Percentiles rank a stretch among this genome's conserved stretches.
These are phyloP conservation scores for Penicillium sp. DNA, from an alignment of 2,329 filamentous ascomycete genomes.

Conservation along the genomic window DNA sequence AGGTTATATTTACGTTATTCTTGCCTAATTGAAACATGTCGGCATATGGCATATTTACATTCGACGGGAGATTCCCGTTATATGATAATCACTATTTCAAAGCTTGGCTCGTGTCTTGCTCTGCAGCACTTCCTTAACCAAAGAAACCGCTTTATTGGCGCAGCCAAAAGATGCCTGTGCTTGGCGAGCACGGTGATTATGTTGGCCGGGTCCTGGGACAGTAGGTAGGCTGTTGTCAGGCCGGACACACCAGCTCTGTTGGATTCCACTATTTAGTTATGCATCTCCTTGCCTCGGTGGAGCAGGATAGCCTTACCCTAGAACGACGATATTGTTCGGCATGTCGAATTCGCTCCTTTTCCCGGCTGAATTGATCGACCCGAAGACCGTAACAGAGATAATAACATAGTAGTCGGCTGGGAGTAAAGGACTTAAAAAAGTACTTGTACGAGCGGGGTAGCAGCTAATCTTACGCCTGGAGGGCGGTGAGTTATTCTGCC, in stretches of 20 bases:
- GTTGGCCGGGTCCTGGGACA: slow-evolving; percentile 54
- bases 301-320: slow-evolving; percentile 29
- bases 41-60: background rate
- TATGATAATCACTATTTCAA: slow-evolving; percentile 10
- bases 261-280: slow-evolving; percentile 1
- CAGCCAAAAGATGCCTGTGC: slow-evolving; percentile 66
- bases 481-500: slow-evolving; percentile 16
- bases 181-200: slow-evolving; percentile 70
- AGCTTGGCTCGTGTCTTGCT: slow-evolving; percentile 31
- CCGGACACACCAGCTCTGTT: slow-evolving; percentile 60
- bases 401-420: background rate
- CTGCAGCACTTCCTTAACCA: slow-evolving; percentile 55
- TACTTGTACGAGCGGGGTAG: slow-evolving; percentile 8
- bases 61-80: background rate
- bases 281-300: slow-evolving; percentile 4
- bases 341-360: slow-evolving; percentile 18
- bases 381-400: background rate
- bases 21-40: background rate
- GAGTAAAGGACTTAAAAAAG: background rate
- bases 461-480: slow-evolving; percentile 2
- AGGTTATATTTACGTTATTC: background rate
- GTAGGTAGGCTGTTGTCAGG: slow-evolving; percentile 59
- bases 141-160: slow-evolving; percentile 58
- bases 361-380: background rate
- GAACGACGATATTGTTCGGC: slow-evolving; percentile 38